Base-by-base conservation (phyloP, 2,329 filamentous ascomycete genomes). In the Graphilbum sp. region DNA sequence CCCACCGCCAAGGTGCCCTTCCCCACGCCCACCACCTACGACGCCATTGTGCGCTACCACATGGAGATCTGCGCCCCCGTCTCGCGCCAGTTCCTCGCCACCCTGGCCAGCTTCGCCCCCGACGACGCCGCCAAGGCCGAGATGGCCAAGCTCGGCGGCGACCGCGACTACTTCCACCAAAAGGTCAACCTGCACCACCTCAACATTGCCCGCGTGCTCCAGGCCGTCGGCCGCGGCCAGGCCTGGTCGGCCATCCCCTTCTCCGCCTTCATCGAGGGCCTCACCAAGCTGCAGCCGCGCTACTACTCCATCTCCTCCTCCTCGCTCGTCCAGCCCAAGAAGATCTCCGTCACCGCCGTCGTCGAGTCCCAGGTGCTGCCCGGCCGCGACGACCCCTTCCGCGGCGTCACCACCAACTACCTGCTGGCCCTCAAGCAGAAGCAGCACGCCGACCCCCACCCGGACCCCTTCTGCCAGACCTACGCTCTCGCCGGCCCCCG, bases 301-400 rank as follows among this genome's bases (percentile, higher is more conserved):
- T 98, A 96, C 69, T 98, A 98, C 66, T 98, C 92, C 36, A 98
- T 98, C 58, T 98, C 90, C 2, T 98, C 92, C 1, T 96, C 90
- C 1, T 95, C 90, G 7, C 59, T 86, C 9, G 87, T 93, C 15
- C 87, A 98, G 55, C 87, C 90, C 55, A 79, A 93, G 61, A 88
- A 86, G 64, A 86, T 98, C 47, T 84, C 90, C 43, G 81, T 98
- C 51, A 98, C 90, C 15, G 88, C 88, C 41, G 80, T 96, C 31
- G 88, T 98, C 42, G 90, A 96, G 57, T 84, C 79, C 12, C 71
- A 86, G 49, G 62, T 73, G 42, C 72, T 93, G 46, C 77, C 85
- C 17, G 82, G 82, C 47, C 78, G 84, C 35, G 66, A 72, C 24
- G 79, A 93, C 36, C 61, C 69, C 9, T 82, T 98, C 61, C 87